Evolutionary conservation across 2,329 filamentous ascomycete species (phyloP), one percentile per base, ranked within the genome.

Genomic region (Aschersonia sp.): DNA sequence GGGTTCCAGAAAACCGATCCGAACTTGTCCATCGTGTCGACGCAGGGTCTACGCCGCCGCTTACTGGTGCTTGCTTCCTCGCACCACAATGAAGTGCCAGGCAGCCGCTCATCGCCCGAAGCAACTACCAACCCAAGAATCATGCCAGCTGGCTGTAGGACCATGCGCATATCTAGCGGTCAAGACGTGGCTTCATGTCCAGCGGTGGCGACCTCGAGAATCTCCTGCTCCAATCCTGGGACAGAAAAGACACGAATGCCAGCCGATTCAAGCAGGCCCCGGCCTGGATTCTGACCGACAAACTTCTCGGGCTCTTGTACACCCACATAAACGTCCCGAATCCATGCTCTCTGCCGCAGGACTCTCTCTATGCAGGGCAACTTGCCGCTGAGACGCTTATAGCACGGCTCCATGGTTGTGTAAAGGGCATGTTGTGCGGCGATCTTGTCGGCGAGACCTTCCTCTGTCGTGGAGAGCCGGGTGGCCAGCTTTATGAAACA

Each of bases 321-420:
- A 0, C 92, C 92, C 31, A 94, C 81, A 55, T 90, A 94, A 5
- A 98, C 87, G 44, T 77, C 84, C 51, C 72, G 75, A 48, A 95
- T 84, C 41, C 73, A 78, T 1, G 64, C 66, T 10, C 68, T 69
- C 22, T 83, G 70, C 6, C 69, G 68, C 41, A 94, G 65, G 30
- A 98, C 84, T 47, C 90, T 73, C 55, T 95, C 79, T 6, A 87
- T 84, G 58, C 92, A 94, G 0, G 84, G 74, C 47, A 77, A 57
- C 58, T 89, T 88, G 4, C 85, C 85, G 56, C 81, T 87, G 46
- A 87, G 67, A 40, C 87, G 72, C 56, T 81, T 71, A 47, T 77
- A 83, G 60, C 87, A 94, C 1, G 87, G 87, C 63, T 92, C 92
- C 72, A 98, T 87, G 1, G 89, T 95, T 1, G 94, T 95, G 64